Conservation (phyloP, 257 asterid genomes). For the Hygrophila difformis region DNA sequence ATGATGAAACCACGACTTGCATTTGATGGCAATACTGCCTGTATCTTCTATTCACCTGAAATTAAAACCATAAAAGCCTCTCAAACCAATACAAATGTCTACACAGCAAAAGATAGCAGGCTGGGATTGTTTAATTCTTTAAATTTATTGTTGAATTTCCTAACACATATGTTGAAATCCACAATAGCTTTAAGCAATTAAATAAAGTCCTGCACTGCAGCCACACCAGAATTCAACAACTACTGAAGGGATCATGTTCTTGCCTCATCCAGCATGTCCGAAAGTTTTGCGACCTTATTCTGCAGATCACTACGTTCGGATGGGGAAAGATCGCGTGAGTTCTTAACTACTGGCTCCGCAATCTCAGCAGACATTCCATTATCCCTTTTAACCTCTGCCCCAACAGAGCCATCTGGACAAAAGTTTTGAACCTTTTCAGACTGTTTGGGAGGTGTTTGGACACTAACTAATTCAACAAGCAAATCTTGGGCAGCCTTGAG, state of each 20-base stretch:
- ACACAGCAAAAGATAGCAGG: background rate
- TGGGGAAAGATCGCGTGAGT: conserved; percentile 34
- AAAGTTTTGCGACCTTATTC: conserved; percentile 50
- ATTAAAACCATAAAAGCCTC: conserved; percentile 2
- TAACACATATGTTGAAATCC: too few relatives aligned
- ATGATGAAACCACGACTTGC: conserved; percentile 56
- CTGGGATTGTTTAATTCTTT: too few relatives aligned
- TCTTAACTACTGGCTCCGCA: conserved; percentile 18
- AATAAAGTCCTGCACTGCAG: too few relatives aligned
- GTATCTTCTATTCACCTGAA: conserved; percentile 61
- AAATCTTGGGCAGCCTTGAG: conserved; percentile 59
- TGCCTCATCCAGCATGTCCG: conserved; percentile 62
- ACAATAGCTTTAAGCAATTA: too few relatives aligned
- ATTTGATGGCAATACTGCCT: conserved; percentile 48
- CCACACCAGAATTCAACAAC: too few relatives aligned
- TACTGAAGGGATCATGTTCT: background rate
- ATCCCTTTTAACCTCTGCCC: conserved; percentile 22
- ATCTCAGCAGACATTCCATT: conserved; percentile 22
- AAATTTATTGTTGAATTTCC: too few relatives aligned
- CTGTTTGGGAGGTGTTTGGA: conserved; percentile 28
- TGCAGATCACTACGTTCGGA: conserved; percentile 45
- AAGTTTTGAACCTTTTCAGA: conserved; percentile 20
- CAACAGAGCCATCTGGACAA: conserved; percentile 23
- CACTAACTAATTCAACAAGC: conserved; percentile 52
- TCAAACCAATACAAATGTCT: background rate